These are phyloP conservation scores for Trypanosoma vivax DNA, from an alignment of 208 protist species.

Conservation along the genomic window DNA sequence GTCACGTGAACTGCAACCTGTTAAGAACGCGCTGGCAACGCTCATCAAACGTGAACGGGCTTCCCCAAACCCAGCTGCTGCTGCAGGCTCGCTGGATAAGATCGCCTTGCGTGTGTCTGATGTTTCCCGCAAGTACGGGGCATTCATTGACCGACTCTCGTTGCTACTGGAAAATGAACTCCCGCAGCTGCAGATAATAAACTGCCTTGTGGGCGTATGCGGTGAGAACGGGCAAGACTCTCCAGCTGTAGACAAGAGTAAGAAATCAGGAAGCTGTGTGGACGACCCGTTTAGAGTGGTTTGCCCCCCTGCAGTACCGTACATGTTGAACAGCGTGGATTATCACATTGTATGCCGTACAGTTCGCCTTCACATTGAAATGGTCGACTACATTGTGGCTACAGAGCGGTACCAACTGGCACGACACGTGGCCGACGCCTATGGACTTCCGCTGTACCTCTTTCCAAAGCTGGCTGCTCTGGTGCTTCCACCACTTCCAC, in stretches of 20 bases:
- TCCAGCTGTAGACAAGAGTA: background rate
- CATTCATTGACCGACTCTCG: conserved; percentile 24
- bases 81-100: conserved; percentile 66
- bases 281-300: conserved; percentile 27
- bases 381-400: conserved; percentile 73
- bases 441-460: conserved; percentile 63
- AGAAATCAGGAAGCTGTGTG: background rate
- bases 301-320: conserved; percentile 49
- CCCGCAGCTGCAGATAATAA: conserved; percentile 38
- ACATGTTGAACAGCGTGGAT: conserved; percentile 42
- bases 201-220: conserved; percentile 23
- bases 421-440: conserved; percentile 43
- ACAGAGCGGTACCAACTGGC: conserved; percentile 56
- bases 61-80: conserved; percentile 34
- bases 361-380: conserved; percentile 61
- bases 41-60: conserved; percentile 59
- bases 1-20: conserved; percentile 67
- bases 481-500: conserved; percentile 9
- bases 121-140: conserved; percentile 49
- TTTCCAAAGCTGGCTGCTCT: conserved; percentile 47
- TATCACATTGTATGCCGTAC: conserved; percentile 32
- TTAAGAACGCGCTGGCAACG: conserved; percentile 55
- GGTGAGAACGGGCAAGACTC: background rate
- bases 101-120: conserved; percentile 42
- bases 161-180: conserved; percentile 37